Evolutionary conservation across 306 rosid genomes (phyloP), one percentile per base, ranked within the genome.

Genomic region (Fagus sylvatica): DNA sequence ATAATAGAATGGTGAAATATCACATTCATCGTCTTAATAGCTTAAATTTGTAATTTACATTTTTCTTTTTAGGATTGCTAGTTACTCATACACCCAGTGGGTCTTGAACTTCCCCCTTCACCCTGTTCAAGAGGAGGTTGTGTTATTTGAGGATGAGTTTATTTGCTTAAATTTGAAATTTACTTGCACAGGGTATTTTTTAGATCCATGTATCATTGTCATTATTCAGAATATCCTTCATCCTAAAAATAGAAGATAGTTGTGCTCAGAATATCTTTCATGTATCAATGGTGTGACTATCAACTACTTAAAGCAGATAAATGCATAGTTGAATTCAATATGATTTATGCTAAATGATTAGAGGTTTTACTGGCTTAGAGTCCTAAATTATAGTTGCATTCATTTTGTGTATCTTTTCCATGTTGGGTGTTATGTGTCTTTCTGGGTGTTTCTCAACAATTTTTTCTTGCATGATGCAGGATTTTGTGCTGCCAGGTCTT

Each of bases 401-500:
- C 17, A 10, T 57, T 6, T 15, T 57, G 67, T 34, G 28, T 65
- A 46, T 42, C 37, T 48, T 13, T 33, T 43, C 54, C 17, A 3
- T 60, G 39, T 56, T 51, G 7, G 30, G 62, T 72, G 22, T 4
- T 75, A 3, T 51, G 7, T 39, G 69, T 64, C 43, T 36, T 11
- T 54, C 43, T 4, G 43, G 19, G 17, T 53, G 32, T 30, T 66
- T 73, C 49, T 69, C 48, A 32, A 57, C 19, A 28, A 41, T 22
- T 10, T 51, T 74, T 39, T 37, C 74, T 77, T 42, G 33, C 12
- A 8, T 78, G 64, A 61, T 85, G 81, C 93, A 93, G 98, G 90
- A 73, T 66, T 87, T 88, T 74, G 93, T 89, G 76, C 75, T 90
- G 64, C 98, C 98, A 10, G 64, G 80, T 77, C 19, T 89, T 12